Evolutionary conservation across 345 rosid species (phyloP).

Genomic region (Eucalyptus cloeziana): DNA sequence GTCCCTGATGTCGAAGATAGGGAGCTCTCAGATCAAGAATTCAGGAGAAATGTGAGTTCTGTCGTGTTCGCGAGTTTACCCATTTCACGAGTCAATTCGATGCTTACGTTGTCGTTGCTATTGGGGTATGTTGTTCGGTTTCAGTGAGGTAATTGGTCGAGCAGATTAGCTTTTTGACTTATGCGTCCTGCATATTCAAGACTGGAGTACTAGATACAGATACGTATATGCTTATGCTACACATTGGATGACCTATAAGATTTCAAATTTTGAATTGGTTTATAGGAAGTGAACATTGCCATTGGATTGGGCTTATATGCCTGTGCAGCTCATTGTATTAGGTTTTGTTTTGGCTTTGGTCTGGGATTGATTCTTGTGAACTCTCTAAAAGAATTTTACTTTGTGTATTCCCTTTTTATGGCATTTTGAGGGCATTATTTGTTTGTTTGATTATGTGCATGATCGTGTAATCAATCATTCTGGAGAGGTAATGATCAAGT

Average conservation of each 20-base stretch:
- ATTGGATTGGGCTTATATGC: background rate
- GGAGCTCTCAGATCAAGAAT: conserved; percentile 1
- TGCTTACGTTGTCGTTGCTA: background rate
- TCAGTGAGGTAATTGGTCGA: background rate
- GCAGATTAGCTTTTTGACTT: background rate
- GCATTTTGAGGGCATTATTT: background rate
- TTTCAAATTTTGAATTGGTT: background rate
- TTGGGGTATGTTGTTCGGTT: background rate
- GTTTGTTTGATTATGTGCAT: background rate
- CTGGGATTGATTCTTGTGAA: background rate
- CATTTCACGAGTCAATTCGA: background rate
- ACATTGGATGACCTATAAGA: background rate
- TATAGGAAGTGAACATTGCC: background rate
- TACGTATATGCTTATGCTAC: background rate
- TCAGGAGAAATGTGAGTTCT: background rate
- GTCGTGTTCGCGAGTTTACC: background rate
- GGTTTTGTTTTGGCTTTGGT: background rate
- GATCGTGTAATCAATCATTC: background rate
- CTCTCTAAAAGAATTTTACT: background rate
- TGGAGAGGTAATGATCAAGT: background rate
- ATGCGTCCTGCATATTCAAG: background rate
- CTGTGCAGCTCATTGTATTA: background rate
- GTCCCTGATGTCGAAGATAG: conserved; percentile 3
- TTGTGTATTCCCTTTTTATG: background rate
- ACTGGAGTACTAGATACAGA: background rate